Base-by-base conservation (phyloP, 192 early-diverging fungal genomes). In the Glomus cerebriforme region DNA sequence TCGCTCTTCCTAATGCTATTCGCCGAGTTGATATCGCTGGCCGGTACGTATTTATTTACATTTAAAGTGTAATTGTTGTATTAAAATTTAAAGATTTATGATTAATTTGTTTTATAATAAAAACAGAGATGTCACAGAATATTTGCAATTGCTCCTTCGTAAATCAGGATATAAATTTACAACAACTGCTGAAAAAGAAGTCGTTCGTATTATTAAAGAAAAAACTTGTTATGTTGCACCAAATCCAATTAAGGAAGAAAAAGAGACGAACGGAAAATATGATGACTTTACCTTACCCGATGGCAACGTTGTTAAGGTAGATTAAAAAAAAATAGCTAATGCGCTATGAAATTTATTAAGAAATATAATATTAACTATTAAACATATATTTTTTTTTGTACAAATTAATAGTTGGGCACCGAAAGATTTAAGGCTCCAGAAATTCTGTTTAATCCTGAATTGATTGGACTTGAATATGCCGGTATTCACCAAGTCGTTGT, bases 401-500 rank as follows among this genome's bases (percentile, higher is more conserved):
- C 12, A 43, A 43, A 10, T 54, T 54, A 72, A 69, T 85, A 92
- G 91, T 82, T 99, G 75, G 96, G 95, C 22, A 82, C 91, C 19
- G 98, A 99, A 83, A 84, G 97, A 79, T 98, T 96, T 92, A 88
- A 93, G 17, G 96, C 96, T 2, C 93, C 98, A 43, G 98, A 99
- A 84, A 96, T 97, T 73, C 85, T 99, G 64, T 99, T 99, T 89
- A 91, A 94, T 62, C 98, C 98, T 1, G 96, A 98, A 39, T 83
- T 96, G 62, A 92, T 98, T 73, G 98, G 98, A 17, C 88, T 92
- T 59, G 98, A 99, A 84, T 94, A 91, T 77, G 90, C 95, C 7
- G 97, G 98, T 29, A 90, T 99, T 72, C 96, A 97, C 82, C 95
- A 98, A 85, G 88, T 97, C 43, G 91, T 98, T 49, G 93, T 92